Evolutionary conservation across 176 grass and related monocot species (phyloP).

Genomic region (Musa itinerans): DNA sequence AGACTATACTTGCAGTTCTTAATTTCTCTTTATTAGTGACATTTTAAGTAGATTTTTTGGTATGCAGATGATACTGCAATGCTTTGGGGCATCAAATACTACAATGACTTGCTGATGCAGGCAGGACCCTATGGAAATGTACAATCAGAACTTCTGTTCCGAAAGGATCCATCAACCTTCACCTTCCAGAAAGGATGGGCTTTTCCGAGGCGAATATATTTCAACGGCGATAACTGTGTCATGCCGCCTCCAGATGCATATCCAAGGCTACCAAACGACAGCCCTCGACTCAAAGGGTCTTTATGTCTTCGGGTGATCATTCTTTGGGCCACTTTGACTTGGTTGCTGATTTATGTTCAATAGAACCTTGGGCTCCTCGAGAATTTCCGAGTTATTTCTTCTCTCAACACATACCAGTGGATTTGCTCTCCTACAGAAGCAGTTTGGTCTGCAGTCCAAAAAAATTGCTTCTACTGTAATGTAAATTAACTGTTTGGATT

Average conservation of each 20-base stretch:
- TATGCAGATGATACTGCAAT: slow-evolving; percentile 20
- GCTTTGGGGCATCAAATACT: slow-evolving; percentile 22
- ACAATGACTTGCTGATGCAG: slow-evolving; percentile 15
- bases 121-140: slow-evolving; percentile 12
- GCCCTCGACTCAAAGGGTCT: not conserved
- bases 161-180: slow-evolving; percentile 11
- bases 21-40: not conserved
- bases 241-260: slow-evolving; percentile 23
- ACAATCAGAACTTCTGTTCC: slow-evolving; percentile 18
- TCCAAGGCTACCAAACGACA: slow-evolving; percentile 15
- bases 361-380: not conserved
- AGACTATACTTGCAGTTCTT: not conserved
- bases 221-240: slow-evolving; percentile 20
- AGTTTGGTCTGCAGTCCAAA: not conserved
- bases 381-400: not conserved
- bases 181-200: slow-evolving; percentile 21
- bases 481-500: not conserved
- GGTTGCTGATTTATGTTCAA: not conserved
- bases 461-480: not conserved
- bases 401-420: not conserved
- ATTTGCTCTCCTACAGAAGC: not conserved
- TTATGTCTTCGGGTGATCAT: not conserved
- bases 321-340: slow-evolving; percentile 11
- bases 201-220: slow-evolving; percentile 13
- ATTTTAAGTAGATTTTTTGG: not conserved